phyloP scores from a whole-genome alignment of 345 rosid species.

The Iberis pinnata region DNA sequence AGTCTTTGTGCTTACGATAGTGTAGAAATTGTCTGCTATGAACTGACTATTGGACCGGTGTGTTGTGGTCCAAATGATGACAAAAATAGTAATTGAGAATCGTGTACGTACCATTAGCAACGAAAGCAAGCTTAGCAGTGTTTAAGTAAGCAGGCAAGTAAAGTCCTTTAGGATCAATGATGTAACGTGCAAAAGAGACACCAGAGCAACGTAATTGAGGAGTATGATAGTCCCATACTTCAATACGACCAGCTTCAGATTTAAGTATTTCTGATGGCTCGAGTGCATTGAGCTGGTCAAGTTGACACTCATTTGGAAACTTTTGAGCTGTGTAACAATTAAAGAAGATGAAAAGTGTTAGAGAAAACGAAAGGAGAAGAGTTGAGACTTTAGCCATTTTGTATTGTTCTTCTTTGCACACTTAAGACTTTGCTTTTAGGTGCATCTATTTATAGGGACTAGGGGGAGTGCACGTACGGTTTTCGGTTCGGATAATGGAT shows the following conservation, averaged over 20 bases:
- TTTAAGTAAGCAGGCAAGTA: conserved; percentile 41
- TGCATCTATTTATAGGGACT: conserved; percentile 25
- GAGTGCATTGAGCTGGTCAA: conserved; percentile 42
- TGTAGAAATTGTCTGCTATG: no score
- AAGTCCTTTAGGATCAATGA: conserved; percentile 50
- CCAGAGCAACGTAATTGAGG: conserved; percentile 60
- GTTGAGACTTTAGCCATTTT: conserved; percentile 29
- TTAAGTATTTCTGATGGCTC: conserved; percentile 42
- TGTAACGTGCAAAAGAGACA: conserved; percentile 35
- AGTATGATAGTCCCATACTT: conserved; percentile 48
- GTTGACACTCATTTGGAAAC: conserved; percentile 41
- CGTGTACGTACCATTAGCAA: conserved; percentile 40
- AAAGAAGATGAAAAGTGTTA: conserved; percentile 39
- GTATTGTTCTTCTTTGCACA: neutral
- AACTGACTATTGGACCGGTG: no score
- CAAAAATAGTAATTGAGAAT: no score
- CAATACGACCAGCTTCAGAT: conserved; percentile 48
- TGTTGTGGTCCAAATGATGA: no score
- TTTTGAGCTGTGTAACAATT: conserved; percentile 37
- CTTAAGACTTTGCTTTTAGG: neutral
- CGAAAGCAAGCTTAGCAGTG: conserved; percentile 41
- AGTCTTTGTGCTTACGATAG: no score
- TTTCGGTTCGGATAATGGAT: no score
- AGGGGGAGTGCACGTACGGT: no score
- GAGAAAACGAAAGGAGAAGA: conserved; percentile 34